Base-by-base conservation (phyloP, 768 basidiomycete genomes). In the Xerocomellus chrysenteron region DNA sequence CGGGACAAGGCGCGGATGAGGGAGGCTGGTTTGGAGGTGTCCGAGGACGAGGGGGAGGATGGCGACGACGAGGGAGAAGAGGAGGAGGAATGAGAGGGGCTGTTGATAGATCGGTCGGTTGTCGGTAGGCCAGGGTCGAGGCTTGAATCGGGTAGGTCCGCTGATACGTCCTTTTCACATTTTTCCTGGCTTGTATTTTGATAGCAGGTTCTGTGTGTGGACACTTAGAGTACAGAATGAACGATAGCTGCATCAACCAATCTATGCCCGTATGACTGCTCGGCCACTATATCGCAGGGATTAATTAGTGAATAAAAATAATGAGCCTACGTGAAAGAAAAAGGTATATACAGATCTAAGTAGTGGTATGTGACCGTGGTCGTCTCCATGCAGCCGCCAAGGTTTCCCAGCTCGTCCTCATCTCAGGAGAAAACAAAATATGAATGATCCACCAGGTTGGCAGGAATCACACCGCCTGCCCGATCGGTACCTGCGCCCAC, bases 1-100 rank as follows among this genome's bases (percentile, higher is more conserved):
- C 78, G 77, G 62, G 97, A 98, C 68, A 98, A 98, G 76, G 80
- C 71, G 46, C 78, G 80, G 61, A 82, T 99, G 77, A 78, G 80
- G 65, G 83, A 81, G 54, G 82, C 82, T 11, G 90, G 90, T 0
- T 55, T 92, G 69, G 94, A 94, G 35, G 95, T 98, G 2, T 94
- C 92, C 1, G 96, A 98, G 64, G 95, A 94, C 55, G 97, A 94
- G 55, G 92, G 74, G 0, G 93, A 89, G 4, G 90, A 84, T 0
- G 88, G 81, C 0, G 87, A 83, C 0, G 74, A 75, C 0, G 81
- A 74, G 0, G 74, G 70, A 0, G 72, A 65, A 5, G 69, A 69
- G 13, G 28, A 39, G 1, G 52, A 52, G 5, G 42, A 46, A 21
- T 33, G 37, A 35, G 35, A 33, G 21, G 21, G 21, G 21, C 2